Conservation (phyloP, 164 flowering plant species). For the Magnolia kwangsiensis region DNA sequence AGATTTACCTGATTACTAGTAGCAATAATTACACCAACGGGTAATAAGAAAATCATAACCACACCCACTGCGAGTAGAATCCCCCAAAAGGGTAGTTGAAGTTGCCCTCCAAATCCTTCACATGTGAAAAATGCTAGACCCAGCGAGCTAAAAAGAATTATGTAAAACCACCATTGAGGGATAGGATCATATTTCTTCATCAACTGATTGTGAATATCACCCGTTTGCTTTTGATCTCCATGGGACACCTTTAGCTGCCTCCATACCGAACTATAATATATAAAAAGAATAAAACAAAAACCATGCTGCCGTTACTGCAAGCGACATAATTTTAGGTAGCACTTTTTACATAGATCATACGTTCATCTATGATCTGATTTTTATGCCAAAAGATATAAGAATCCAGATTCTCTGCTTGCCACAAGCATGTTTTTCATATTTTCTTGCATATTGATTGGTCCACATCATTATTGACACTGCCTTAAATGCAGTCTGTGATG, state of each 20-base stretch:
- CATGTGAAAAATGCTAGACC: background rate
- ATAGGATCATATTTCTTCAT: constrained; percentile 39
- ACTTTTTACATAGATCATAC: too few species aligned
- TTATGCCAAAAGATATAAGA: too few species aligned
- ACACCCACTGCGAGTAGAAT: background rate
- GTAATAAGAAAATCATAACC: background rate
- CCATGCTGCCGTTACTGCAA: too few species aligned
- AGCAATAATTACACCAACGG: constrained; percentile 10
- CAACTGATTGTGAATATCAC: constrained; percentile 41
- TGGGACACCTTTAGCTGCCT: background rate
- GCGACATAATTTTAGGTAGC: too few species aligned
- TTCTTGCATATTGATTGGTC: too few species aligned
- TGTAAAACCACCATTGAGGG: background rate
- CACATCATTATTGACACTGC: too few species aligned
- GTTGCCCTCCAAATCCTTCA: background rate
- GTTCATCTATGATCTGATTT: too few species aligned
- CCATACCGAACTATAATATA: background rate
- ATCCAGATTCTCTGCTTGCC: too few species aligned
- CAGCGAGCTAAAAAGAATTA: background rate
- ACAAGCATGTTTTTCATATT: too few species aligned
- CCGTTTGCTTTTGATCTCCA: background rate
- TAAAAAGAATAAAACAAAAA: too few species aligned
- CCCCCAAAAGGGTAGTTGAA: background rate
- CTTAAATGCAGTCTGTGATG: too few species aligned
- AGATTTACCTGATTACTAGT: constrained; percentile 13